Conservation (phyloP, 108 stramenopile genomes). For the Pseudonitzschia pungens region DNA sequence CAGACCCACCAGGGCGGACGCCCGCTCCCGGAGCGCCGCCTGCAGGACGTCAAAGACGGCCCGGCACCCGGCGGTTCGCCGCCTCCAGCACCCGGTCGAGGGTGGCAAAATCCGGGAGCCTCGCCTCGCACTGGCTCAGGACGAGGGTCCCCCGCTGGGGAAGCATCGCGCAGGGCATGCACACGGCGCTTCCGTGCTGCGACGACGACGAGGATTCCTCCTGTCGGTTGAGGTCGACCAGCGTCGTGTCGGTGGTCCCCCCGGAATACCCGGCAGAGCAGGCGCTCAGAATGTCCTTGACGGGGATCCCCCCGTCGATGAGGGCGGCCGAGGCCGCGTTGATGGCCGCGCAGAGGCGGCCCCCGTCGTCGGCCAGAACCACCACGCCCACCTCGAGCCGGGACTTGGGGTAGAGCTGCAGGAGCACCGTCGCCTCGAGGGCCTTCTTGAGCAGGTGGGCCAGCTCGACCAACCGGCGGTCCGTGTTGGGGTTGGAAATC, state of each 20-base stretch:
- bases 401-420: slow-evolving; percentile 80
- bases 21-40: slow-evolving; percentile 75
- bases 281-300: slow-evolving; percentile 81
- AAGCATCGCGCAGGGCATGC: slow-evolving; percentile 78
- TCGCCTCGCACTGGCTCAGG: slow-evolving; percentile 82
- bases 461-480: slow-evolving; percentile 80
- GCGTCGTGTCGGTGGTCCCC: slow-evolving; percentile 44
- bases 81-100: slow-evolving; percentile 75
- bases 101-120: slow-evolving; percentile 58
- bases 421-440: slow-evolving; percentile 72
- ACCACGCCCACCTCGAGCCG: slow-evolving; percentile 64
- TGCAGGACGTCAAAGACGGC: slow-evolving; percentile 81
- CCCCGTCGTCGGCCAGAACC: slow-evolving; percentile 86
- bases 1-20: slow-evolving; percentile 49
- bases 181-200: slow-evolving; percentile 52
- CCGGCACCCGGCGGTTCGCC: slow-evolving; percentile 82
- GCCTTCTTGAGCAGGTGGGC: slow-evolving; percentile 70
- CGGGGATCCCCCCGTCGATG: slow-evolving; percentile 79
- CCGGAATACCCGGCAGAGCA: slow-evolving; percentile 81
- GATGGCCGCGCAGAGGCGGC: slow-evolving; percentile 80
- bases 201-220: slow-evolving; percentile 56
- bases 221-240: slow-evolving; percentile 79
- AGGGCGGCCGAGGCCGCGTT: slow-evolving; percentile 83
- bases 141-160: slow-evolving; percentile 87
- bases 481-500: slow-evolving; percentile 58